Base-by-base conservation (phyloP, 2,329 filamentous ascomycete genomes). In the Pseudocercospora fijiensis region DNA sequence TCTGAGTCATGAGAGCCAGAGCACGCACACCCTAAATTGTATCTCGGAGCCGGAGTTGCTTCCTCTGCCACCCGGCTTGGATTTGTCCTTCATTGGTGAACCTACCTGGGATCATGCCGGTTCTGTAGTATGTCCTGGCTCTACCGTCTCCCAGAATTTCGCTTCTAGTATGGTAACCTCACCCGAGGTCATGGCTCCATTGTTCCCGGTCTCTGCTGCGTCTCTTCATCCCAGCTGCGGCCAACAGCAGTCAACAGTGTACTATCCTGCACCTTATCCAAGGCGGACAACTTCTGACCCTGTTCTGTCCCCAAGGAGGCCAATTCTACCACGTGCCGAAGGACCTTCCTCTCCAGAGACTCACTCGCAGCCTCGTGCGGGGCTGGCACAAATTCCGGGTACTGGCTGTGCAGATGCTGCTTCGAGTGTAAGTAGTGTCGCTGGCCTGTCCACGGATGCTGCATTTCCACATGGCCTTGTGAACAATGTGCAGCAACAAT, bases 1-100 rank as follows among this genome's bases (percentile, higher is more conserved):
- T 65, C 70, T 74, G 71, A 75, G 74, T 69, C 67, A 75, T 66
- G 70, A 72, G 66, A 75, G 74, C 74, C 72, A 74, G 68, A 75
- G 67, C 65, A 68, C 71, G 67, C 73, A 71, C 61, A 71, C 67
- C 65, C 69, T 74, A 10, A 65, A 68, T 52, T 67, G 70, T 28
- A 62, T 73, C 37, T 69, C 73, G 27, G 73, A 75, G 61, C 64
- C 69, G 61, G 72, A 73, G 43, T 41, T 70, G 37, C 58, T 64
- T 24, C 57, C 69, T 45, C 60, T 73, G 65, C 72, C 72, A 27
- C 68, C 71, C 57, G 66, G 67, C 58, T 69, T 73, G 70, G 71
- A 73, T 57, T 64, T 72, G 56, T 70, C 70, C 59, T 74, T 71
- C 61, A 66, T 67, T 53, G 60, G 66, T 61, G 69, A 71, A 59